A percentile compares a stretch with the other conserved stretches of the same genome.
Conservation (phyloP, 2,329 filamentous ascomycete species). For the Fusarium hostae region DNA sequence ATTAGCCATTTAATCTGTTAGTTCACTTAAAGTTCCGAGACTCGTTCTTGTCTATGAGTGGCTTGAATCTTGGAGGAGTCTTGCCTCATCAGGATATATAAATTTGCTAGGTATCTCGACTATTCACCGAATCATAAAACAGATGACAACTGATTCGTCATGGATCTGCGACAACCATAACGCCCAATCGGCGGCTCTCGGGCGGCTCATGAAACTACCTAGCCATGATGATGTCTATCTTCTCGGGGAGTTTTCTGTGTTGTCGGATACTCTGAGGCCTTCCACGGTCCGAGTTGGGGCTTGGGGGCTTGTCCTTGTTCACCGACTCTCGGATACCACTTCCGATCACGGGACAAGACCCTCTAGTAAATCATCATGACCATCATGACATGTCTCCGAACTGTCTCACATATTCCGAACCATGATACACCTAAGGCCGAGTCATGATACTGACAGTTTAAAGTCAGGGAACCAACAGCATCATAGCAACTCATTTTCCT, state of each 20-base stretch:
- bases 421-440: neutral
- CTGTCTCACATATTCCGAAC: neutral
- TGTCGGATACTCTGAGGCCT: neutral
- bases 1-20: neutral
- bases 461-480: neutral
- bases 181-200: constrained; percentile 25
- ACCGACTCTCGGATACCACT: constrained; percentile 1
- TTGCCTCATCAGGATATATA: constrained; percentile 28
- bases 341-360: neutral
- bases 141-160: constrained; percentile 3
- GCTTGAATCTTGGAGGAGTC: constrained; percentile 13
- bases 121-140: constrained; percentile 31
- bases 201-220: constrained; percentile 23
- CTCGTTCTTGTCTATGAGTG: constrained; percentile 30
- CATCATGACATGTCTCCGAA: neutral
- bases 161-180: constrained; percentile 4
- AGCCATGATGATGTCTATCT: constrained; percentile 1
- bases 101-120: constrained; percentile 16
- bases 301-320: neutral
- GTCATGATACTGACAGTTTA: neutral
- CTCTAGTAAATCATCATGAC: neutral
- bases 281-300: neutral
- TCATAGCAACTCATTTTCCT: neutral
- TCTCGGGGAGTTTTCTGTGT: neutral
- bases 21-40: neutral